Base-by-base conservation (phyloP, 2,329 filamentous ascomycete genomes). In the Sclerotinia sclerotiorum region DNA sequence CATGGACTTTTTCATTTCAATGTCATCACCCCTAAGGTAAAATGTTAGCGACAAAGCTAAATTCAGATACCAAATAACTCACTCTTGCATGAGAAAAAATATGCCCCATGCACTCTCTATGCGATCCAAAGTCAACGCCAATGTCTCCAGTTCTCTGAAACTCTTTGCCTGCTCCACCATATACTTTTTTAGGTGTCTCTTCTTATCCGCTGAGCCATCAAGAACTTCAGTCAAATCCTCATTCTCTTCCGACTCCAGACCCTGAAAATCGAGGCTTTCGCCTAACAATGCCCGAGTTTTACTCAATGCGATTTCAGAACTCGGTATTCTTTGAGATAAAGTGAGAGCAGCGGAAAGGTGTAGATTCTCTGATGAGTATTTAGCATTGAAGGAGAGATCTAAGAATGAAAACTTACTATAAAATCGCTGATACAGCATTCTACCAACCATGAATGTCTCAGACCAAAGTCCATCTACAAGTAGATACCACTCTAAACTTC, bases 401-500 rank as follows among this genome's bases (percentile, higher is more conserved):
- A 21, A 32, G 29, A 19, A 61, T 60, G 32, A 58, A 52, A n/a
- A 85, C 92, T 83, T 86, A 96, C 93, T 85, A 58, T 97, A 84
- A 76, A 97, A 93, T 70, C 89, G 88, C 76, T 91, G 91, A 80
- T 97, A 92, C n/a, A 94, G 85, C 73, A 88, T 84, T 42, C 87
- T 86, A 54, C 92, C 88, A 68, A 88, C 83, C 24, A 82, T 80
- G 74, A 94, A 92, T 29, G 92, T 88, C 69, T 89, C 84, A 21
- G 84, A 82, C 89, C 90, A 94, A 67, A 91, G 84, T 17, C 86
- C 89, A 62, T 90, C 87, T 11, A 94, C 85, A 68, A 92, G 84
- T 69, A 92, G 81, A 77, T 94, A 89, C 94, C 94, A 98, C 76
- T 96, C 91, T 69, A 97, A 81, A 49, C 91, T 88, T 68, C 90